phyloP scores from a whole-genome alignment of 352 stramenopile species.

The Elongisporangium prolatum region DNA sequence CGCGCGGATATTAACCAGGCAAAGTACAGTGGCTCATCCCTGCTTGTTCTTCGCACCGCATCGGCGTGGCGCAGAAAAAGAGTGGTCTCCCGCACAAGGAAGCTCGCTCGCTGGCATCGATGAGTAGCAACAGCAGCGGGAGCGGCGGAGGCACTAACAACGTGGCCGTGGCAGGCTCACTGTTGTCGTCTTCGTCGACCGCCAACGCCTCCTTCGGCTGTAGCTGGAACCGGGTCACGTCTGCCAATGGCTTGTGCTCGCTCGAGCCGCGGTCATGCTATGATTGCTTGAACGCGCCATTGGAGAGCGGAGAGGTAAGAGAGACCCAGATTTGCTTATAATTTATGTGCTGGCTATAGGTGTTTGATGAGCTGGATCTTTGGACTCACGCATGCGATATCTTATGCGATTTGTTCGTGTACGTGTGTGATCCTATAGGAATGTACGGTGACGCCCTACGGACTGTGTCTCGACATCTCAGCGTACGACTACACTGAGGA shows the following conservation, averaged over 20 bases:
- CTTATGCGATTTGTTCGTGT: background rate
- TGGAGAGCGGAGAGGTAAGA: constrained; percentile 26
- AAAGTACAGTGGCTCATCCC: background rate
- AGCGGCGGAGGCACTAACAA: constrained; percentile 16
- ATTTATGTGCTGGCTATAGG: background rate
- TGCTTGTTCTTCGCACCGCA: background rate
- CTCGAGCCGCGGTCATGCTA: constrained; percentile 49
- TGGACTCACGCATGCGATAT: background rate
- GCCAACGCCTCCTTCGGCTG: constrained; percentile 25
- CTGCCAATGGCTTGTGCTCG: constrained; percentile 21
- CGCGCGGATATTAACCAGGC: background rate
- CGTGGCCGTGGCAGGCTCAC: background rate
- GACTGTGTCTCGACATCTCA: constrained; percentile 33
- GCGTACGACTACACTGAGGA: constrained; percentile 43
- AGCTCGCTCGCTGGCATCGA: constrained; percentile 28
- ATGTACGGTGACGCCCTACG: constrained; percentile 44
- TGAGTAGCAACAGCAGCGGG: constrained; percentile 31
- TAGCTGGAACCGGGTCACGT: constrained; percentile 31
- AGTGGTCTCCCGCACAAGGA: constrained; percentile 9
- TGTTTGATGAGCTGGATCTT: background rate
- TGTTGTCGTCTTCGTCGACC: constrained; percentile 3
- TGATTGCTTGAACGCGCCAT: constrained; percentile 48
- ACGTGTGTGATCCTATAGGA: constrained; percentile 9
- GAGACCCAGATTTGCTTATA: background rate
- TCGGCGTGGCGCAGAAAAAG: background rate